A percentile compares a stretch with the other conserved stretches of the same genome.
Conservation (phyloP, 2,329 filamentous ascomycete genomes). For the Aspergillus unguis region DNA sequence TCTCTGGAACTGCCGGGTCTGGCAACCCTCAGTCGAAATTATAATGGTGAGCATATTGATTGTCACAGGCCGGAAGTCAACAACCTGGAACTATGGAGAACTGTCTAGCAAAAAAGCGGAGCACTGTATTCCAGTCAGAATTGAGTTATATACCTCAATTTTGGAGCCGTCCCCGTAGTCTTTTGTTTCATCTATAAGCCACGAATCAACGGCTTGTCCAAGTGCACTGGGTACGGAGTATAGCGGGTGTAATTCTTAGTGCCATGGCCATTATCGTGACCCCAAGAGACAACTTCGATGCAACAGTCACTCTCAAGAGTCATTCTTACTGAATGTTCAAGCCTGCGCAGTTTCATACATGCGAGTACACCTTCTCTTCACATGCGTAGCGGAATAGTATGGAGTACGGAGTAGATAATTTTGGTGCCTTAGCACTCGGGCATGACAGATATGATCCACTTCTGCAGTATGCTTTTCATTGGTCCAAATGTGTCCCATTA, state of each 20-base stretch:
- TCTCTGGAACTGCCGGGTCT: background rate
- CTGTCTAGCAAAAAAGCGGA: background rate
- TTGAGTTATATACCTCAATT: slow-evolving; percentile 9
- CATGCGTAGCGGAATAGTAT: background rate
- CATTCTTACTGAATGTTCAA: no score
- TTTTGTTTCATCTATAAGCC: slow-evolving; percentile 1
- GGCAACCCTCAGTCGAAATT: background rate
- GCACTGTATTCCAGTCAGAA: slow-evolving; percentile 15
- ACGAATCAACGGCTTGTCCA: slow-evolving; percentile 5
- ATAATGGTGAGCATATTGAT: background rate
- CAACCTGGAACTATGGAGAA: background rate
- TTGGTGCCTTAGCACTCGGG: background rate
- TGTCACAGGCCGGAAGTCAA: no score
- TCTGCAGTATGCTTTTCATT: background rate
- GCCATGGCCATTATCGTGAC: background rate
- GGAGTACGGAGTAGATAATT: background rate
- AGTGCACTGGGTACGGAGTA: slow-evolving; percentile 4
- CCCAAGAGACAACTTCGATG: background rate
- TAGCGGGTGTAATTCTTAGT: background rate
- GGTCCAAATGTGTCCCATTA: background rate
- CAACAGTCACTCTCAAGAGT: no score
- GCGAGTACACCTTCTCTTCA: no score
- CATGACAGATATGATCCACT: background rate
- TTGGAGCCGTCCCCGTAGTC: background rate
- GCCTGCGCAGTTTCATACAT: no score